Evolutionary conservation across 1,139 yeast species (phyloP), one percentile per base, ranked within the genome.

Genomic region (Protomyces gravidus): DNA sequence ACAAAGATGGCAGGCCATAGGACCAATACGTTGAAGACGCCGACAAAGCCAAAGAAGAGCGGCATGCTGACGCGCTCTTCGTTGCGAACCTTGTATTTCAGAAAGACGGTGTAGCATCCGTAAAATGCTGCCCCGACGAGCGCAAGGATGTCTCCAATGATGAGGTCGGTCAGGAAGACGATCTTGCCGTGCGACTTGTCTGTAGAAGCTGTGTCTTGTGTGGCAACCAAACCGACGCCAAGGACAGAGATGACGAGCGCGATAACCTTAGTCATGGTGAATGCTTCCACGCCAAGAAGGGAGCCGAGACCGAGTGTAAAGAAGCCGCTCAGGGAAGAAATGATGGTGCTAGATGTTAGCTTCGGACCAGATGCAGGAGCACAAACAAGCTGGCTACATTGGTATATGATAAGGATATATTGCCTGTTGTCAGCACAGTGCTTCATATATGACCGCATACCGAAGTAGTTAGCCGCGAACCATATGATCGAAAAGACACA

Each of bases 1-100:
- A 86, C 60, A 0, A 89, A 62, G 17, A 92, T 69, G 2, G 88
- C 72, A 1, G 98, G 97, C 96, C 97, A 89, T 53, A 90, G 71
- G n/a, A 83, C 72, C 0, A 88, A 67, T 17, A 85, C 68, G 66
- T 89, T 88, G 74, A 86, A 86, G 6, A 90, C 74, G 0, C 98
- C 98, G 27, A 92, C 97, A 72, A 87, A 90, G 1, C 97, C 98
- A 69, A 92, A 89, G 68, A 92, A 92, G 36, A 89, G 76, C 69
- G 85, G 87, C 75, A 95, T 87, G 71, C 92, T 85, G 60, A 92
- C 77, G 53, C 85, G 75, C 23, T 85, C 76, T 69, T 90, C 97
- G 64, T 81, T 82, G 50, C 80, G 79, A 15, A 89, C 88, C 66
- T 80, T 81, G 66, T 80, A 76, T 70, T 92, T 92, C 59, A 92